phyloP scores from a whole-genome alignment of 2,329 filamentous ascomycete genomes.

The Cercospora sesami region DNA sequence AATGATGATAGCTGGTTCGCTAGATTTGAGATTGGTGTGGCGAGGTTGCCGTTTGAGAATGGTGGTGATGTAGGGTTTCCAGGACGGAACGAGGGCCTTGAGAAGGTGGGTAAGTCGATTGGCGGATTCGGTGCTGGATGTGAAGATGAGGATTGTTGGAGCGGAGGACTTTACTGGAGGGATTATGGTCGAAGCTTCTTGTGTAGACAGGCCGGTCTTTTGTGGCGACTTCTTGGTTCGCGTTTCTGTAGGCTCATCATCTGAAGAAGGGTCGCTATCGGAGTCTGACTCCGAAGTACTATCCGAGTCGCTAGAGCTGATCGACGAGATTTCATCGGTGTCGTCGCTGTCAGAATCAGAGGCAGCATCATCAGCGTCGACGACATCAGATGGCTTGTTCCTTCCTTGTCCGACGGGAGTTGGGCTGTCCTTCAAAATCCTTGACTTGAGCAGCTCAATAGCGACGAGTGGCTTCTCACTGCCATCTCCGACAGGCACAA shows the following conservation, averaged over 20 bases:
- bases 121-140: constrained; percentile 84
- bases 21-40: constrained; percentile 63
- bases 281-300: constrained; percentile 18
- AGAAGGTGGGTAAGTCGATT: constrained; percentile 83
- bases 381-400: background rate
- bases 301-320: constrained; percentile 14
- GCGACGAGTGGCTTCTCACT: constrained; percentile 72
- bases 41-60: constrained; percentile 48
- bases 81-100: constrained; percentile 34
- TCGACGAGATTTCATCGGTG: background rate
- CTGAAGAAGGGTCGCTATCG: constrained; percentile 6
- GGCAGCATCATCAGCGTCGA: constrained; percentile 8
- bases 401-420: background rate
- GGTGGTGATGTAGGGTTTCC: constrained; percentile 31
- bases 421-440: constrained; percentile 40
- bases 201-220: background rate
- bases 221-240: background rate
- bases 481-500: constrained; percentile 53
- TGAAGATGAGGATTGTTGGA: constrained; percentile 72
- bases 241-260: constrained; percentile 2
- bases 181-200: background rate
- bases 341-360: constrained; percentile 12
- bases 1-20: constrained; percentile 68
- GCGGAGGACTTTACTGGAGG: constrained; percentile 8
- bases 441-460: constrained; percentile 68